Evolutionary conservation across 495 filamentous ascomycete species (phyloP).

Genomic region (Talaromyces thailandensis): DNA sequence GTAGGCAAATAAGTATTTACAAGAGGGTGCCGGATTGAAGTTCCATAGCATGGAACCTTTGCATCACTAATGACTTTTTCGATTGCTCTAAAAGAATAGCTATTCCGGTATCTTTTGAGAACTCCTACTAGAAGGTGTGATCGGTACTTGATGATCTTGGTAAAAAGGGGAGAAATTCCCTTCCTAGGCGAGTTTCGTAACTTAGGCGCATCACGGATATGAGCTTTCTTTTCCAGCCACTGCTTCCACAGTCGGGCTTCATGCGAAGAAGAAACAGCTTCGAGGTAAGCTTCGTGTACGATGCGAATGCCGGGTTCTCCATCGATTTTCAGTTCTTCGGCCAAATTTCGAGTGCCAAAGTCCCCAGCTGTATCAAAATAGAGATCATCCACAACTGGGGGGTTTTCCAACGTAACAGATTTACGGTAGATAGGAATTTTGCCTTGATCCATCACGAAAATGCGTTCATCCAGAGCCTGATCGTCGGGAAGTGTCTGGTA

Average conservation of each 20-base stretch:
- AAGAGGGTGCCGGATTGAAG: background rate
- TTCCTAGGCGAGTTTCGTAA: background rate
- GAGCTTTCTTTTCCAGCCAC: background rate
- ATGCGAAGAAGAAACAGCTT: background rate
- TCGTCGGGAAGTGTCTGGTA: background rate
- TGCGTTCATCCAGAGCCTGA: background rate
- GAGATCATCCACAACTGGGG: background rate
- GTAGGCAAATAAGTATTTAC: background rate
- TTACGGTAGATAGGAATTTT: background rate
- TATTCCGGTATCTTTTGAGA: background rate
- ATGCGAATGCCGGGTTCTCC: background rate
- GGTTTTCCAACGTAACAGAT: background rate
- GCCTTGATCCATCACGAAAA: background rate
- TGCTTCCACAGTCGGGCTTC: background rate
- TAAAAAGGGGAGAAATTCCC: background rate
- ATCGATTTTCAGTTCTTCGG: background rate
- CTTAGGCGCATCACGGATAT: background rate
- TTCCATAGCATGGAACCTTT: background rate
- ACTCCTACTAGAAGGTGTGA: background rate
- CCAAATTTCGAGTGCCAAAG: background rate
- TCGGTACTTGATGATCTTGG: background rate
- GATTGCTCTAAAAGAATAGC: background rate
- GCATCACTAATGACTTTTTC: background rate
- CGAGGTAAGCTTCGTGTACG: background rate
- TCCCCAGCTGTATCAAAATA: background rate